Evolutionary conservation across 805 yeast genomes (phyloP), one percentile per base, ranked within the genome.

Genomic region (Candida orba): DNA sequence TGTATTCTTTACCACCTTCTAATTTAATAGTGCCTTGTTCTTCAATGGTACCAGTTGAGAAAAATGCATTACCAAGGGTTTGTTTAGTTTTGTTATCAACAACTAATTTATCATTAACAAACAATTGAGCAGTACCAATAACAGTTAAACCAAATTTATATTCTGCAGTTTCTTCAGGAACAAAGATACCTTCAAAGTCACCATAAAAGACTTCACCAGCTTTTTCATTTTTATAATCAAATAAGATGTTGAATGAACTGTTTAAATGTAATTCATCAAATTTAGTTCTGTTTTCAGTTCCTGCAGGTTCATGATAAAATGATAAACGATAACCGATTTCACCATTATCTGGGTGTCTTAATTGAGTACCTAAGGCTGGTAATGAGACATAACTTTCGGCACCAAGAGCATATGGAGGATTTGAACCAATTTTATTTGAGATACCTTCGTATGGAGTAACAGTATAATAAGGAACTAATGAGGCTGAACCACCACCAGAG

Each of bases 401-500:
- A 43, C 75, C 74, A 34, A 63, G 47, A 13, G 65, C 52, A 46
- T 63, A 63, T 10, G 52, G 51, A 25, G 66, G 47, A 3, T 53
- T 46, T 14, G 42, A 33, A 4, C 57, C 60, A 34, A 52, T 14
- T 48, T 60, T 62, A 30, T 57, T 49, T 9, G 56, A 43, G 43
- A 77, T 70, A 15, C 73, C 78, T 15, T 74, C 72, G 36, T 57
- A 68, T 4, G 79, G 79, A 13, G 77, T 60, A 8, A 73, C 65
- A 14, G 67, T 61, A 56, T 75, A 73, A 53, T 73, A 68, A 5
- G 78, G 70, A 20, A 60, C 58, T 49, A 75, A 60, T 10, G 77
- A 64, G 32, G 83, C 81, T 18, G 82, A 77, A 8, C 84, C 84
- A 49, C 84, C 84, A 45, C 84, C 84, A 22, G 77, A 71, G 47